Evolutionary conservation across 164 flowering plant species (phyloP).

Genomic region (Umbellularia californica): DNA sequence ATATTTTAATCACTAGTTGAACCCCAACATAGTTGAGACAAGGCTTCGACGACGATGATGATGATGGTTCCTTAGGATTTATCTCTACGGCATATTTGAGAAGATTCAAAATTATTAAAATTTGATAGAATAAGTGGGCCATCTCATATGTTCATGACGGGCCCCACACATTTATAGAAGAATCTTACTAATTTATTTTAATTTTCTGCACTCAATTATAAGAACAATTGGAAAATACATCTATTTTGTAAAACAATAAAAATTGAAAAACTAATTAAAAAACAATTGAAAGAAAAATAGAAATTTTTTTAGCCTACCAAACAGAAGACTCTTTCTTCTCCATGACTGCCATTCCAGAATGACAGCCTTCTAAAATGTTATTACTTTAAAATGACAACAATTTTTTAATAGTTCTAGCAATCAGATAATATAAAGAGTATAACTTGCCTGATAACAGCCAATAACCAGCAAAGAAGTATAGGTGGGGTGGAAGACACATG

Average conservation of each 20-base stretch:
- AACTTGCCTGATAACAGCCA: slow-evolving; percentile 71
- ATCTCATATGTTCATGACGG: no score
- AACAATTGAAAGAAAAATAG: background rate
- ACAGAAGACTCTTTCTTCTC: background rate
- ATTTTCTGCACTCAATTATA: no score
- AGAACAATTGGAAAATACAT: no score
- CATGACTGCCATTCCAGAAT: background rate
- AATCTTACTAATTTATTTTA: no score
- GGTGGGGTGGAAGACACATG: slow-evolving; percentile 73
- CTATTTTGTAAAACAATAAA: background rate
- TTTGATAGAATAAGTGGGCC: no score
- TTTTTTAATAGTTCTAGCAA: background rate
- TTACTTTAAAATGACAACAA: background rate
- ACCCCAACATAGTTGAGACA: no score
- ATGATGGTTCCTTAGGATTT: no score
- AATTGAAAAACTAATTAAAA: background rate
- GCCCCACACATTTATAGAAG: no score
- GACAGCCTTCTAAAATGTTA: background rate
- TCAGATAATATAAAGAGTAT: background rate
- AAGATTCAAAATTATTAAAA: no score
- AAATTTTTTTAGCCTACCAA: background rate
- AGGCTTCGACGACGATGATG: no score
- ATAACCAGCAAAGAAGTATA: slow-evolving; percentile 51
- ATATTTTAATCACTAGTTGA: no score
- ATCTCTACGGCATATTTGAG: no score